Base-by-base conservation (phyloP, 1,139 yeast genomes). In the Blastobotrys serpentis region DNA sequence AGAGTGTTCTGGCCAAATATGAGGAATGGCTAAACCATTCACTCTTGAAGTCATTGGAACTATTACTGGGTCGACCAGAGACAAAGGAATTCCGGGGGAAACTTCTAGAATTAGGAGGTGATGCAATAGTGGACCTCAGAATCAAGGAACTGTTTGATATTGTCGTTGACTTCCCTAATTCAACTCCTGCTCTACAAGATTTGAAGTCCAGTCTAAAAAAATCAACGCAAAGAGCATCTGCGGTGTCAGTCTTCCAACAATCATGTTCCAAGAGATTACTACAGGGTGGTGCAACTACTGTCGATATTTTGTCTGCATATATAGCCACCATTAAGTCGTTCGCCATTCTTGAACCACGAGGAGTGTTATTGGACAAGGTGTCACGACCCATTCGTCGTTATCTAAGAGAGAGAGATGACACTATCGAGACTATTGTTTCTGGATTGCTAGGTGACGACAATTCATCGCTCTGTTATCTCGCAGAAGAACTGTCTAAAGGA, bases 251-350 rank as follows among this genome's bases (percentile, higher is more conserved):
- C 1, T 88, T 87, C 58, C 77, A 79, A 7, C 58, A 63, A 0
- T 64, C 71, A 2, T 82, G 90, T 52, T 68, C 75, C 17, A 63
- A 62, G 25, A 67, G 77, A 40, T 66, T 89, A 8, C 69, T 90
- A 16, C 94, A 88, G 60, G 86, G 96, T 1, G 96, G 96, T 8
- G 79, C 86, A 0, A 82, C 86, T 56, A 92, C 98, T 0, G 75
- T 78, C 1, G 89, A 84, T 50, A 83, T 89, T 2, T 77, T 92
- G 21, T 68, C 79, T 1, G 78, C 78, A 42, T 90, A 87, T 61
- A 81, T 86, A 2, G 77, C 82, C 21, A 81, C 94, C 0, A 84
- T 90, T 43, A 76, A 80, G 55, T 76, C 90, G 0, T 87, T 92
- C 53, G 66, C 85, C 23, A 69, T 84, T 0, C 72, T 92, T n/a